Percentiles rank a stretch among this genome's conserved stretches.
Evolutionary conservation across 2,329 filamentous ascomycete genomes (phyloP).

Genomic region (Ceratocystis cubensis): DNA sequence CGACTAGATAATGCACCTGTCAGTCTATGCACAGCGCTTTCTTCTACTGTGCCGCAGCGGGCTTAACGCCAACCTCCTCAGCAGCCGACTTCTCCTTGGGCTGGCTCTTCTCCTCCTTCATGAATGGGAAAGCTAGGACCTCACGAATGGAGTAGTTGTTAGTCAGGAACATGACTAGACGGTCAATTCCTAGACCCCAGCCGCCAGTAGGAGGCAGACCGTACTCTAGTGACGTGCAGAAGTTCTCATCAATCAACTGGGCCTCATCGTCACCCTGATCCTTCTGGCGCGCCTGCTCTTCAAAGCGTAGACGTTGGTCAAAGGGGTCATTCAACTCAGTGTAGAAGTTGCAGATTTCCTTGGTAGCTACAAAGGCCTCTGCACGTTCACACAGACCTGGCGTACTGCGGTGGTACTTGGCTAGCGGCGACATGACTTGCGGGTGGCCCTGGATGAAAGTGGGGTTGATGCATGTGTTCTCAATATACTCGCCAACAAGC

Average conservation of each 20-base stretch:
- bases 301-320: constrained; percentile 71
- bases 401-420: constrained; percentile 71
- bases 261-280: constrained; percentile 94
- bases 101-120: constrained; percentile 64
- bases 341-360: constrained; percentile 80
- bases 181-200: constrained; percentile 93
- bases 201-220: constrained; percentile 87
- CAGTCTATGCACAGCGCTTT: neutral
- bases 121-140: constrained; percentile 91
- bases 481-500: constrained; percentile 85
- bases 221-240: constrained; percentile 80
- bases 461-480: constrained; percentile 85
- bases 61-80: constrained; percentile 49
- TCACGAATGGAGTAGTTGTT: constrained; percentile 92
- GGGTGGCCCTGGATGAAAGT: constrained; percentile 81
- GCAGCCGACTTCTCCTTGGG: constrained; percentile 43
- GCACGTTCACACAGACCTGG: constrained; percentile 90
- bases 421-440: constrained; percentile 52
- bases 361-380: constrained; percentile 69
- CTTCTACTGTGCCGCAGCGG: constrained; percentile 48
- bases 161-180: constrained; percentile 89
- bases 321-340: constrained; percentile 91
- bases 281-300: constrained; percentile 94
- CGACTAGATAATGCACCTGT: neutral
- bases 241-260: constrained; percentile 90